Evolutionary conservation across 768 basidiomycete species (phyloP), one percentile per base, ranked within the genome.

Genomic region (Phanerodontia chrysosporium): DNA sequence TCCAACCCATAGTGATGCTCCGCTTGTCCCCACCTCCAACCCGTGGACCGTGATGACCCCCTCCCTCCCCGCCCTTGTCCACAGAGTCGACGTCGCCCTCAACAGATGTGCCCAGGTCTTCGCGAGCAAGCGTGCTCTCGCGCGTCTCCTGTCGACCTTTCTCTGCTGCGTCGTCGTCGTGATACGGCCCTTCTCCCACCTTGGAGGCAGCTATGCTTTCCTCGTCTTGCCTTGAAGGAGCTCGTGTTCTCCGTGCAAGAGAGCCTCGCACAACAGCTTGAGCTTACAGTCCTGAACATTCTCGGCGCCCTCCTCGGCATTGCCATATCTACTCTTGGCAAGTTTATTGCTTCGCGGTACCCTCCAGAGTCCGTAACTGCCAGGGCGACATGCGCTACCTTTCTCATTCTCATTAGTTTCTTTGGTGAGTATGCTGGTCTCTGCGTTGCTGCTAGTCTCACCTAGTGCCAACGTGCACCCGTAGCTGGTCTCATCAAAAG

Each of bases 231-330:
- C 14, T 61, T 81, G 39, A 78, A 80, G 55, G 81, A 81, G 56
- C 73, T 80, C 9, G 73, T 79, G 51, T 81, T 82, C 62, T 74
- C 75, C 22, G 74, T 76, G 1, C 77, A 82, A 61, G 74, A 77
- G 42, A 77, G 70, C 62, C 69, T 82, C 12, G 76, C 80, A 0
- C 78, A 81, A 62, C 78, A 81, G 64, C 62, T 81, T 3, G 80
- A 80, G 64, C 69, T 70, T 1, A 76, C 76, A 1, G 60, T 80
- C 18, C 70, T 81, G 27, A 77, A 79, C 56, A 69, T 78, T 51
- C 66, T 72, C 1, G 80, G 80, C 1, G 79, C 75, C 10, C 55
- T 79, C 1, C 35, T 68, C 9, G 78, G 74, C 10, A 75, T 80
- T 49, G 75, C 72, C 0, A 30, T 75, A 6, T 75, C 73, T 10